Evolutionary conservation across 108 stramenopile genomes (phyloP).

Genomic region (Cyclostephanos invisitatus): DNA sequence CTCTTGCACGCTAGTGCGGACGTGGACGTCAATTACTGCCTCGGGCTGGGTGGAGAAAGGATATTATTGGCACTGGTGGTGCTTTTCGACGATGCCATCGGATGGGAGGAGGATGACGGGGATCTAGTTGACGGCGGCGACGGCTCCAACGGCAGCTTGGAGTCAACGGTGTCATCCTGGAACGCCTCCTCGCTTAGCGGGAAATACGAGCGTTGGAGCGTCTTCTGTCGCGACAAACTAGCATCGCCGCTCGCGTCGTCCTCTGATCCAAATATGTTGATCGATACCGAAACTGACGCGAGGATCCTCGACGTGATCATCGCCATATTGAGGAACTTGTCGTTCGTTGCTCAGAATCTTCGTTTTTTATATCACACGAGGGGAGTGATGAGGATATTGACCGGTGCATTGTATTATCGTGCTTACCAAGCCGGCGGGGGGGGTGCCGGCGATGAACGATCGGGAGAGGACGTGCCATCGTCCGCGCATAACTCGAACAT

Average conservation of each 20-base stretch:
- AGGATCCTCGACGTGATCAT: conserved; percentile 41
- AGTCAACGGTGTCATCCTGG: conserved; percentile 42
- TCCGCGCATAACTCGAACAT: conserved; percentile 51
- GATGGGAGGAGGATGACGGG: conserved; percentile 39
- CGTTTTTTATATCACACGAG: conserved; percentile 69
- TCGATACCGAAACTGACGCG: conserved; percentile 32
- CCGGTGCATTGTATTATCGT: conserved; percentile 74
- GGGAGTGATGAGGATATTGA: conserved; percentile 54
- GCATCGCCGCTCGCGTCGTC: conserved; percentile 59
- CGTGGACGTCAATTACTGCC: conserved; percentile 61
- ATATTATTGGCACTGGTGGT: conserved; percentile 51
- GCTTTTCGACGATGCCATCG: conserved; percentile 65
- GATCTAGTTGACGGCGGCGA: not conserved
- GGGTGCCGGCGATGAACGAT: conserved; percentile 16
- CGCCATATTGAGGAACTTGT: conserved; percentile 43
- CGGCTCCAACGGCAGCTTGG: conserved; percentile 15
- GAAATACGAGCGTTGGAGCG: conserved; percentile 38
- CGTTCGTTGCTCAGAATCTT: conserved; percentile 65
- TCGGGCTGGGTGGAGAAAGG: conserved; percentile 57
- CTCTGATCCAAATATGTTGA: conserved; percentile 68
- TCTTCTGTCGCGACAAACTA: conserved; percentile 37
- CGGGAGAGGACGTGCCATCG: conserved; percentile 45
- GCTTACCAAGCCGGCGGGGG: conserved; percentile 15
- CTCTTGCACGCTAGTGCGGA: conserved; percentile 57
- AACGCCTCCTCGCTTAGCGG: conserved; percentile 41